Base-by-base conservation (phyloP, 1,284 basidiomycete genomes). In the Ceratobasidium theobromae region DNA sequence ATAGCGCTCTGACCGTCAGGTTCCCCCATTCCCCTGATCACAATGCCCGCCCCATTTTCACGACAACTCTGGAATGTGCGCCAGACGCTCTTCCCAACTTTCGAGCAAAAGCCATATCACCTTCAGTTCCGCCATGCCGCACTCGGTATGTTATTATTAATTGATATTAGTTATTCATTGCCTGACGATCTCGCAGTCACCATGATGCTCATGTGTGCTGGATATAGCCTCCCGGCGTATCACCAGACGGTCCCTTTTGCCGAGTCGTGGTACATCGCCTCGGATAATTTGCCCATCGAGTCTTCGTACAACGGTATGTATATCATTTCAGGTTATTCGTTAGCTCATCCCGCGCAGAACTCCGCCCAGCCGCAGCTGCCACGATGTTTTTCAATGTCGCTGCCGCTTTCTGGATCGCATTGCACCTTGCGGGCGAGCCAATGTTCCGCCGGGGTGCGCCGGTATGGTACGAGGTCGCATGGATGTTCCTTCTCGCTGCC, bases 401-500 rank as follows among this genome's bases (percentile, higher is more conserved):
- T 14, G 25, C 65, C 57, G 55, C 75, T 2, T 69, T 73, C 11
- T 73, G 76, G 21, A 68, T 72, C 12, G 75, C 75, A 3, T 76
- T 78, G 71, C 72, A 73, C 49, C 70, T 71, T 68, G 68, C 71
- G 46, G 67, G 69, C 33, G 70, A 73, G 18, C 68, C 73, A 11
- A 71, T 72, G 57, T 69, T 72, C 14, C 68, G 72, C 1, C 70
- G 72, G 48, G 69, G 71, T 8, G 69, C 66, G 14, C 68, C 68
- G 4, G 68, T 69, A 27, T 69, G 68, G 68, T 67, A 64, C 52
- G 68, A 69, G 57, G 25, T 69, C 51, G 32, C 53, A 4, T 69
- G 68, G 68, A 55, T 66, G 28, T 40, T 46, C 14, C 23, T 69
- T 40, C 25, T 58, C 57, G 43, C 32, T 52, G 48, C 58, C 45